phyloP scores from a whole-genome alignment of 1,284 basidiomycete species.

The Stereum hirsutum region DNA sequence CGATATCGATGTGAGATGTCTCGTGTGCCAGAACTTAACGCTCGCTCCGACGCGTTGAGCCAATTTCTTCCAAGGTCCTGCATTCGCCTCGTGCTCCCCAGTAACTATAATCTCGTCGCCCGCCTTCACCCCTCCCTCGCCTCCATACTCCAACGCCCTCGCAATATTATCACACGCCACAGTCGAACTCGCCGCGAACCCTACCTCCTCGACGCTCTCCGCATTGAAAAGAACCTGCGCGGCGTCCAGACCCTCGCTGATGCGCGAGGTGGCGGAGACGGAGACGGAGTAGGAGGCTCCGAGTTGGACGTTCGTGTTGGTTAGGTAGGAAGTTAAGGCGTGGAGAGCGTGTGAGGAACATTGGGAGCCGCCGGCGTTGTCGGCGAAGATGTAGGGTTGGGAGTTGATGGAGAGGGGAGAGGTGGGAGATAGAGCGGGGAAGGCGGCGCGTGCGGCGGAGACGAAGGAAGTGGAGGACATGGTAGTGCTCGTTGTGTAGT shows the following conservation, averaged over 20 bases:
- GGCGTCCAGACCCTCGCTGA: constrained; percentile 39
- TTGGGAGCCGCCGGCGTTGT: constrained; percentile 78
- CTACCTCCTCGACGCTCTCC: constrained; percentile 47
- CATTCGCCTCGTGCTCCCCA: constrained; percentile 76
- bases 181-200: constrained; percentile 62
- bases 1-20: constrained; percentile 16
- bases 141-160: constrained; percentile 44
- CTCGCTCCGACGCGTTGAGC: constrained; percentile 46
- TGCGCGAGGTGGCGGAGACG: constrained; percentile 39
- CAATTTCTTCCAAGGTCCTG: constrained; percentile 71
- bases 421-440: constrained; percentile 50
- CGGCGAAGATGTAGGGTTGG: constrained; percentile 68
- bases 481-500: background rate
- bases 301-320: constrained; percentile 66
- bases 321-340: constrained; percentile 55
- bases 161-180: constrained; percentile 58
- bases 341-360: constrained; percentile 43
- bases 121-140: constrained; percentile 37
- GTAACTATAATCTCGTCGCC: constrained; percentile 71
- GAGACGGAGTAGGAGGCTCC: constrained; percentile 60
- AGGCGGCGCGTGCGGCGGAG: constrained; percentile 42
- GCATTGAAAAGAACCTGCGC: constrained; percentile 60
- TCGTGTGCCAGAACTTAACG: constrained; percentile 50
- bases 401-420: too few species aligned
- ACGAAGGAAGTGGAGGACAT: constrained; percentile 34